Percentiles rank a stretch among this genome's conserved stretches.
Conservation (phyloP, 2,329 filamentous ascomycete species). For the Alternaria viburni region DNA sequence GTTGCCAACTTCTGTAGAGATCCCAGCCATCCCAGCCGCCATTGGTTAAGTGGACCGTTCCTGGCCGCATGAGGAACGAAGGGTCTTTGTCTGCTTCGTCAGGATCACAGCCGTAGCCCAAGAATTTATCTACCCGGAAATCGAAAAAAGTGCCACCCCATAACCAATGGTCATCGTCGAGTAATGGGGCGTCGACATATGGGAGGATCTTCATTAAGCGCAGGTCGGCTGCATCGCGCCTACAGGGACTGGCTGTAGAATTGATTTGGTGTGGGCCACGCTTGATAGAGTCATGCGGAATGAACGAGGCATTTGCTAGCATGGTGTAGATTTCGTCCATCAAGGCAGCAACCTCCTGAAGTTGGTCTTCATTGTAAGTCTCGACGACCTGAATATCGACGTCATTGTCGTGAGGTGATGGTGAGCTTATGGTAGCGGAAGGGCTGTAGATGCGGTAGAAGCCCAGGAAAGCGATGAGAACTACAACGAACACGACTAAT, state of each 20-base stretch:
- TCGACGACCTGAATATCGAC: background rate
- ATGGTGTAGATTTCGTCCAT: slow-evolving; percentile 20
- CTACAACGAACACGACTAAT: slow-evolving; percentile 10
- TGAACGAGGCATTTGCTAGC: slow-evolving; percentile 17
- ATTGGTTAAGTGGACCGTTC: slow-evolving; percentile 12
- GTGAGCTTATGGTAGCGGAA: background rate
- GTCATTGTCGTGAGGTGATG: background rate
- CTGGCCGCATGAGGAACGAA: slow-evolving; percentile 8
- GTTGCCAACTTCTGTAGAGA: slow-evolving; percentile 11
- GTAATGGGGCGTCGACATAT: slow-evolving; percentile 14
- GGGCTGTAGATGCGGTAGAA: slow-evolving; percentile 7
- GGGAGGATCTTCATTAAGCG: slow-evolving; percentile 23
- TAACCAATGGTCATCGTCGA: slow-evolving; percentile 14
- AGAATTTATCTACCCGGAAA: background rate
- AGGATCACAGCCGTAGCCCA: slow-evolving; percentile 1
- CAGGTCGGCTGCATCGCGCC: slow-evolving; percentile 10
- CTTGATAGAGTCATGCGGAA: slow-evolving; percentile 13
- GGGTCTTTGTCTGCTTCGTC: background rate
- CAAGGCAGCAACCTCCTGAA: slow-evolving; percentile 13
- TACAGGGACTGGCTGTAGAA: slow-evolving; percentile 12
- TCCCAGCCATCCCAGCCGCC: slow-evolving; percentile 20
- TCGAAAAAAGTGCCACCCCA: slow-evolving; percentile 2
- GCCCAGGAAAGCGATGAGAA: slow-evolving; percentile 7
- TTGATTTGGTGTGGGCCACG: slow-evolving; percentile 23
- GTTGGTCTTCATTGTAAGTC: slow-evolving; percentile 10